phyloP scores from a whole-genome alignment of 164 flowering plant species.

The Tetracentron sinense region DNA sequence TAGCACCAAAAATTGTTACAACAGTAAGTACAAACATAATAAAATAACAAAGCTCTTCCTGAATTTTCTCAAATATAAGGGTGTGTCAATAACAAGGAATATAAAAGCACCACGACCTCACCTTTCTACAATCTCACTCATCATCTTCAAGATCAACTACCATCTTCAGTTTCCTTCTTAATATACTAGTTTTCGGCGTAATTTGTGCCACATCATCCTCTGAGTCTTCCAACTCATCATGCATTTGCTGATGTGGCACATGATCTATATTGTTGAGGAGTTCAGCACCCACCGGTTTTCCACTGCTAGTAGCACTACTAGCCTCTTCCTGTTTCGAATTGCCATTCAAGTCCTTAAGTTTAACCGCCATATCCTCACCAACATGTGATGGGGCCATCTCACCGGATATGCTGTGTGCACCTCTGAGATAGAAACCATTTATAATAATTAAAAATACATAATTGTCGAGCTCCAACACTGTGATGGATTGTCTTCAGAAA shows the following conservation, averaged over 20 bases:
- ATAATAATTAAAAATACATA: background rate
- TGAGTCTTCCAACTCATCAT: slow-evolving; percentile 39
- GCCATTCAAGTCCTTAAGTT: slow-evolving; percentile 9
- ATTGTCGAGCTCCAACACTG: background rate
- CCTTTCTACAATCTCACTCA: slow-evolving; percentile 17
- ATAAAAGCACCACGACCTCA: too few species aligned
- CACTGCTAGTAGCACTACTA: slow-evolving; percentile 6
- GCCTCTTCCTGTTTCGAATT: slow-evolving; percentile 17
- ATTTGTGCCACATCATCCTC: slow-evolving; percentile 30
- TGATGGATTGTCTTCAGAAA: background rate
- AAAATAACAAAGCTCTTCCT: too few species aligned
- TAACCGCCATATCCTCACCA: slow-evolving; percentile 3
- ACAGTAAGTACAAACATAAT: too few species aligned
- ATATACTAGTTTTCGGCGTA: slow-evolving; percentile 13
- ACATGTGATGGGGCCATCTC: slow-evolving; percentile 9
- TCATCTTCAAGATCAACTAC: slow-evolving; percentile 67
- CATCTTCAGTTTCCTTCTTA: slow-evolving; percentile 57
- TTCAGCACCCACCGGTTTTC: slow-evolving; percentile 7
- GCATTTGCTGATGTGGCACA: slow-evolving; percentile 16
- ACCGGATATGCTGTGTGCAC: slow-evolving; percentile 11
- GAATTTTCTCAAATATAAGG: too few species aligned
- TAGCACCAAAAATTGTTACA: too few species aligned
- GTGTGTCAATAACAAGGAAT: too few species aligned
- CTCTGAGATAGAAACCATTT: slow-evolving; percentile 20
- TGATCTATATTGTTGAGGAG: slow-evolving; percentile 7